Conservation (phyloP, 2,329 filamentous ascomycete species). For the Colletotrichum lini region DNA sequence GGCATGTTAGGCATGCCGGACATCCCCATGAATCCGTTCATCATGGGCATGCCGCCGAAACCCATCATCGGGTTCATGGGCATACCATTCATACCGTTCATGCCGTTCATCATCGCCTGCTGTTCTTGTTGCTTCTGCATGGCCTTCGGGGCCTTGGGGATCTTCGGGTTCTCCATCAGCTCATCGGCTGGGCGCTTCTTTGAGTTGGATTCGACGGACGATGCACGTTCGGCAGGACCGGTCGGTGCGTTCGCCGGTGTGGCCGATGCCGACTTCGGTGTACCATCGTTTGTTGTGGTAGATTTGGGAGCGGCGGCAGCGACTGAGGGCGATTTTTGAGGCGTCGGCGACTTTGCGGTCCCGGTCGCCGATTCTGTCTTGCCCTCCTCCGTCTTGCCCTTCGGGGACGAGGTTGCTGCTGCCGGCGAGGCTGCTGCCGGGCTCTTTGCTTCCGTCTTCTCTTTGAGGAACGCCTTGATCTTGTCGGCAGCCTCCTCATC, state of each 20-base stretch:
- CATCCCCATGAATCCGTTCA: constrained; percentile 46
- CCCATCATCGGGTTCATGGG: constrained; percentile 52
- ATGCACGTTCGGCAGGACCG: constrained; percentile 43
- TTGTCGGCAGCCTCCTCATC: constrained; percentile 85
- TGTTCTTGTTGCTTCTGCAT: constrained; percentile 72
- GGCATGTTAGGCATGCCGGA: constrained; percentile 57
- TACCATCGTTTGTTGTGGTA: constrained; percentile 49
- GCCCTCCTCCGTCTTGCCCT: constrained; percentile 40
- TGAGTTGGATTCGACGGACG: constrained; percentile 54
- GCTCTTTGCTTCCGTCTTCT: constrained; percentile 69
- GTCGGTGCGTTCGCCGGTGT: constrained; percentile 46
- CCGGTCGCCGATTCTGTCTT: constrained; percentile 36
- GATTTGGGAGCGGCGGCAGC: constrained; percentile 36
- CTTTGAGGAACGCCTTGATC: constrained; percentile 80
- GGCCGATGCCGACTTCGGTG: constrained; percentile 48
- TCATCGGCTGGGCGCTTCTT: constrained; percentile 91
- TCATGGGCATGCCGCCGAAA: constrained; percentile 40
- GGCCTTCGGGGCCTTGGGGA: constrained; percentile 75
- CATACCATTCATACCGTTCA: constrained; percentile 56
- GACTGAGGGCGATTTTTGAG: constrained; percentile 49
- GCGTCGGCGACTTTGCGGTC: constrained; percentile 48
- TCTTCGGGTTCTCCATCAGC: constrained; percentile 73
- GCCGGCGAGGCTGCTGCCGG: constrained; percentile 54
- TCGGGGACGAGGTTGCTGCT: constrained; percentile 49
- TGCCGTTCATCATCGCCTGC: constrained; percentile 64